phyloP scores from a whole-genome alignment of 108 stramenopile species.

The Schizochytrium sp. region DNA sequence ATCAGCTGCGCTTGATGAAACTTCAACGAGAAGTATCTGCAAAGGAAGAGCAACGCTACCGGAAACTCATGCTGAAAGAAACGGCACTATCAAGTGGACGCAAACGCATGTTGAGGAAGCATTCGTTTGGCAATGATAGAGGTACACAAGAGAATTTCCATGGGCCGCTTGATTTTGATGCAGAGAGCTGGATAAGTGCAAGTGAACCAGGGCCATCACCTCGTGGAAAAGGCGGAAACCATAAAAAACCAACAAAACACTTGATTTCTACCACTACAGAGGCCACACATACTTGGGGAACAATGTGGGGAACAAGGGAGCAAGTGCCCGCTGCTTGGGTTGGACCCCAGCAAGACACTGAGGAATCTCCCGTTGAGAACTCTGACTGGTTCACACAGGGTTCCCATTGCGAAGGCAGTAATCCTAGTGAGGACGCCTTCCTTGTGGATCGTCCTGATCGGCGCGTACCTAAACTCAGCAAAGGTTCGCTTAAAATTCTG shows the following conservation, averaged over 20 bases:
- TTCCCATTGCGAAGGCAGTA: conserved; percentile 5
- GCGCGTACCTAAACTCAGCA: neutral
- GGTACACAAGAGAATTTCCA: neutral
- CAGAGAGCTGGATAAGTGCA: neutral
- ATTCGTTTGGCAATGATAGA: neutral
- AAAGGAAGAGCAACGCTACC: neutral
- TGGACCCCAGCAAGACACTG: neutral
- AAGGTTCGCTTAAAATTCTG: neutral
- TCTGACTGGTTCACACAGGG: neutral
- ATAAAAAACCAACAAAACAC: neutral
- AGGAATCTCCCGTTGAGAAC: neutral
- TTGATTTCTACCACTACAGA: conserved; percentile 1
- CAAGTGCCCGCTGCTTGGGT: neutral
- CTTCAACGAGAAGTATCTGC: neutral
- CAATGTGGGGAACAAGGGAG: conserved; percentile 12
- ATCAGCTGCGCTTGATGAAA: neutral
- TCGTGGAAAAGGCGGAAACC: neutral
- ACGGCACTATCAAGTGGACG: neutral
- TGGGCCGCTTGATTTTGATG: neutral
- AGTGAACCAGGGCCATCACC: conserved; percentile 14
- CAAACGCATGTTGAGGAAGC: neutral
- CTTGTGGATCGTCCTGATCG: neutral
- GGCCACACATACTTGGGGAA: conserved; percentile 14
- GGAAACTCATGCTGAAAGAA: conserved; percentile 9
- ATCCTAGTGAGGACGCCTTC: neutral